Base-by-base conservation (phyloP, 768 basidiomycete genomes). In the Tephrocybe sp. region DNA sequence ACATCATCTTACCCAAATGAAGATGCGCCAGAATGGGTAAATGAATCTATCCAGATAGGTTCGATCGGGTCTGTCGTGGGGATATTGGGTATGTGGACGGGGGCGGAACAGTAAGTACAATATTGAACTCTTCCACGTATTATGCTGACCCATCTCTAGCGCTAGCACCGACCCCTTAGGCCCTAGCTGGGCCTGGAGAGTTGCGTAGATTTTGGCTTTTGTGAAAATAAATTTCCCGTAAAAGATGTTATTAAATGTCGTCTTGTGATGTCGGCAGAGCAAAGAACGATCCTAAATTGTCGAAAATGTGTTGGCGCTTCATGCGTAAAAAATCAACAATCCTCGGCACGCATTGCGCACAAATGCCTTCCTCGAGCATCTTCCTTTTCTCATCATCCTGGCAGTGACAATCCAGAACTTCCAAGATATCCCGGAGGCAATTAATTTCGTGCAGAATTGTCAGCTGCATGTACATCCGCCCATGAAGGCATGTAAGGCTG, bases 1-100 rank as follows among this genome's bases (percentile, higher is more conserved):
- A 68, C 61, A 1, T 69, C 73, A 4, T 62, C 54, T 18, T 52
- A 65, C 13, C 44, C 63, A 0, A 66, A 67, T 9, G 63, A 71
- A 15, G 58, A 61, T 16, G 51, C 51, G 4, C 66, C 73, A 0
- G 74, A 80, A 52, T 84, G 82, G 82, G 63, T 67, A 1, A 75
- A 71, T 11, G 82, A 84, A 52, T 78, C 72, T n/a, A 65, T 84
- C 0, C 82, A 84, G 51, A 60, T 83, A 9, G 83, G 83, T 11
- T 74, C 74, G 2, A 64, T 78, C 13, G 79, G 79, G 5, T 78
- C 78, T n/a, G 74, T 72, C 0, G 58, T 71, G 18, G 83, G 83
- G 8, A 60, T 80, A 2, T 64, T 84, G 1, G 82, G 81, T 7
- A 55, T 66, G 56, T 83, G 80, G 80, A 82, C 82, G 0, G 77